Evolutionary conservation across 2,329 filamentous ascomycete genomes (phyloP), one percentile per base, ranked within the genome.

Genomic region (Knufia petricola): DNA sequence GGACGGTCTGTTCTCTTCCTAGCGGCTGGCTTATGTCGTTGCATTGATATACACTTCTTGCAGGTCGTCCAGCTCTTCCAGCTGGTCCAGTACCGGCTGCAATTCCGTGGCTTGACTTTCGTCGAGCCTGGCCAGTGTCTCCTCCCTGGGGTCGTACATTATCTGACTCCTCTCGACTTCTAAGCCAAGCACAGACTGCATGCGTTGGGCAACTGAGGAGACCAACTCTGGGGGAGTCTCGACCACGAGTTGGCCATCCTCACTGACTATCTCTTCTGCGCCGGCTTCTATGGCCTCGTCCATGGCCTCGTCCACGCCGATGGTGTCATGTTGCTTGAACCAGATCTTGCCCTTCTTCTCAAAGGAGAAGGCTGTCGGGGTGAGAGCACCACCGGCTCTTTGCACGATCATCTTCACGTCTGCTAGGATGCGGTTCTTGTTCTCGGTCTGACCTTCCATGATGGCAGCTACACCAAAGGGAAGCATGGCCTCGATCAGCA

Each of bases 201-300:
- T 62, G 10, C 72, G 70, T 52, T 84, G 74, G 1, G 79, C 80
- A 1, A 83, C 78, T 15, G 76, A 70, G 49, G 77, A 81, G 0
- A 81, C 84, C 52, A 77, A 73, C 8, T 72, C 75, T 0, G 84
- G 80, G 56, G 83, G 78, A 0, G 84, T 86, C 66, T 77, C 84
- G 0, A 94, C 71, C 3, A 89, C 70, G 17, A 92, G 74, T 45
- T 78, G 76, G 3, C 80, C 84, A n/a, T 86, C 77, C 53, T 85
- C 80, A 46, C 74, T 71, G 8, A 61, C 64, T 32, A 72, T 62
- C 52, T 73, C 70, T 3, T 63, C 79, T 1, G 84, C 85, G 8
- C 88, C 90, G 8, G 84, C 85, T 61, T 95, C 89, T 44, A 96
- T 80, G 4, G 86, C 87, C 47, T 82, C 78, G 57, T 95, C 82